Percentiles rank a stretch among this genome's conserved stretches.
These are phyloP conservation scores for Nemophila menziesii DNA, from an alignment of 257 asterid species.

Conservation along the genomic window DNA sequence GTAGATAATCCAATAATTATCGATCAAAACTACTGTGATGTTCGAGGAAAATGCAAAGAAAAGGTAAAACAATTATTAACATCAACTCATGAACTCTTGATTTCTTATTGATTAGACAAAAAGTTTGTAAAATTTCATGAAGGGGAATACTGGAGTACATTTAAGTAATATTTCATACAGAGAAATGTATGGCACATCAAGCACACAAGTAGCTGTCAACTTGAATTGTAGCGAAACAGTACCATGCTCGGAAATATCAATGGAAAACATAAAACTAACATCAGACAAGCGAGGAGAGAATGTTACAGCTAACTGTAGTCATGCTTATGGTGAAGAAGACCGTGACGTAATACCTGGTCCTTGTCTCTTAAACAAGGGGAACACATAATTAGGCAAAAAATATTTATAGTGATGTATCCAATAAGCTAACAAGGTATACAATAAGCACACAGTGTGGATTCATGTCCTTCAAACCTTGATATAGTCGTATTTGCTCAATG, in stretches of 20 bases:
- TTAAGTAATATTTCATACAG: constrained; percentile 34
- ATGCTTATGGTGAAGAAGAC: constrained; percentile 44
- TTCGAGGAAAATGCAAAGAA: constrained; percentile 25
- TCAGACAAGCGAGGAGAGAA: constrained; percentile 16
- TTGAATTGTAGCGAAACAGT: constrained; percentile 46
- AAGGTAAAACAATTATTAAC: constrained; percentile 15
- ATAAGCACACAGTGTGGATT: too few species aligned
- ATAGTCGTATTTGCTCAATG: too few species aligned
- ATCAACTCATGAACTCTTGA: neutral
- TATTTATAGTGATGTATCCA: too few species aligned
- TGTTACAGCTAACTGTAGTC: constrained; percentile 33
- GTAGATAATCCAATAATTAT: constrained; percentile 55
- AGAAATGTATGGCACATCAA: constrained; percentile 38
- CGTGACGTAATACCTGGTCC: constrained; percentile 28
- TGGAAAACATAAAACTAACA: constrained; percentile 26
- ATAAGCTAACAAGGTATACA: too few species aligned
- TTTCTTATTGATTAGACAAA: neutral
- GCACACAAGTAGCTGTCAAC: constrained; percentile 31
- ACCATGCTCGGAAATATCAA: constrained; percentile 31
- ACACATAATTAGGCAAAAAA: too few species aligned
- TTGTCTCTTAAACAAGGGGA: constrained; percentile 34
- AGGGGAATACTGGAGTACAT: constrained; percentile 54
- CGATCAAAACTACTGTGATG: constrained; percentile 46
- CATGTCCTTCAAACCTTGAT: too few species aligned
- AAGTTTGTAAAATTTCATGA: neutral